phyloP scores from a whole-genome alignment of 225 moss, liverwort and hornwort genomes.

The Rhytidiadelphus loreus region DNA sequence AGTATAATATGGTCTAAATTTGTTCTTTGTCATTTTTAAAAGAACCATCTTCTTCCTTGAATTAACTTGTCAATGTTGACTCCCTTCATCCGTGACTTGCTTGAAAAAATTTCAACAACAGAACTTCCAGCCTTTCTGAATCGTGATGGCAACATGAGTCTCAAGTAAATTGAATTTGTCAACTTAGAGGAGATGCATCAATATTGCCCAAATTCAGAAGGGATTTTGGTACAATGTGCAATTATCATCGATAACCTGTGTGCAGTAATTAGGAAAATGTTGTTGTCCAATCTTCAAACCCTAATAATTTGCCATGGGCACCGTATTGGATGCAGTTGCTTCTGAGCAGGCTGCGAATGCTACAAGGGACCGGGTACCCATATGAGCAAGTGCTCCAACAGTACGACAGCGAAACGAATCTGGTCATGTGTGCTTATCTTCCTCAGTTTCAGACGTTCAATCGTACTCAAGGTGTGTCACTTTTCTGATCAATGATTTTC shows the following conservation, averaged over 20 bases:
- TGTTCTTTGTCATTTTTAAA: too few relatives aligned
- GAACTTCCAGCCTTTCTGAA: too few relatives aligned
- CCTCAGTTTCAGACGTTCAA: conserved; percentile 42
- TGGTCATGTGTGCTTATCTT: conserved; percentile 81
- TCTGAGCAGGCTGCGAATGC: conserved; percentile 51
- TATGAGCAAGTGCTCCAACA: conserved; percentile 52
- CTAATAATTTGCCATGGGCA: too few relatives aligned
- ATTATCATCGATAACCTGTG: background rate
- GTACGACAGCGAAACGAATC: conserved; percentile 42
- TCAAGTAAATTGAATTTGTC: too few relatives aligned
- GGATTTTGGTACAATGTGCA: background rate
- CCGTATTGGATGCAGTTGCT: conserved; percentile 41
- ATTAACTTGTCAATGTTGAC: too few relatives aligned
- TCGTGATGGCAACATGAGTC: too few relatives aligned
- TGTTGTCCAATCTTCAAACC: background rate
- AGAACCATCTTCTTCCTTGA: too few relatives aligned
- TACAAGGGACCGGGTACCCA: conserved; percentile 58
- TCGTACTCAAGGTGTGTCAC: conserved; percentile 40
- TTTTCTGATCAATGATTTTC: background rate
- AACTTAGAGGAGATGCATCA: background rate
- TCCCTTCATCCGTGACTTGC: too few relatives aligned
- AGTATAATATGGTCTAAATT: too few relatives aligned
- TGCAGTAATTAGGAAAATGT: background rate
- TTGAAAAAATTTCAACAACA: too few relatives aligned
- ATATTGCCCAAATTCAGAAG: background rate